phyloP scores from a whole-genome alignment of 352 stramenopile genomes.

The Aphanomyces euteiches region DNA sequence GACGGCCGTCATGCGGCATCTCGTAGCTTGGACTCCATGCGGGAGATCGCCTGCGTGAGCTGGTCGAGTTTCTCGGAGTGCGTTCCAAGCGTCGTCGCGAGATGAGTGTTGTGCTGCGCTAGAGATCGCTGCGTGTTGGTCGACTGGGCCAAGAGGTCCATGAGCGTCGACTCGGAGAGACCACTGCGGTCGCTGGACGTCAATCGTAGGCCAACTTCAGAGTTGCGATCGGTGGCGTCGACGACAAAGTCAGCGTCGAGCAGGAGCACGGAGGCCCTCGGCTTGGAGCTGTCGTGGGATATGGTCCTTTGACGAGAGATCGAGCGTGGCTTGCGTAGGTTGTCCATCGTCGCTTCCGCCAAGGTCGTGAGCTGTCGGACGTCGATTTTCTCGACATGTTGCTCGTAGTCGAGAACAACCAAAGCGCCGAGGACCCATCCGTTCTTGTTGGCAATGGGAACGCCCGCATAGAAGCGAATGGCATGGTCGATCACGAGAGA shows the following conservation, averaged over 20 bases:
- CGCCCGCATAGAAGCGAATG: constrained; percentile 82
- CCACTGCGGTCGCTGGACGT: background rate
- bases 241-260: constrained; percentile 2
- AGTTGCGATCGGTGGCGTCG: background rate
- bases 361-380: background rate
- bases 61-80: constrained; percentile 20
- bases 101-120: constrained; percentile 6
- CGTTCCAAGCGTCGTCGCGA: constrained; percentile 15
- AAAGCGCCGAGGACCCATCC: constrained; percentile 64
- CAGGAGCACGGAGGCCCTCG: background rate
- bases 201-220: background rate
- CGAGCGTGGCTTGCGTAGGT: background rate
- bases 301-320: background rate
- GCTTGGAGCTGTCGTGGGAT: background rate
- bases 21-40: constrained; percentile 26
- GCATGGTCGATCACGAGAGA: constrained; percentile 75
- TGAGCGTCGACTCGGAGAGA: background rate
- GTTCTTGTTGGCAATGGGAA: constrained; percentile 54
- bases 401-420: constrained; percentile 58
- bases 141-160: constrained; percentile 16
- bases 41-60: constrained; percentile 8
- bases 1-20: background rate
- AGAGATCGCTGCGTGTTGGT: constrained; percentile 13
- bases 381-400: background rate
- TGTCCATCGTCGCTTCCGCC: background rate